Base-by-base conservation (phyloP, 768 basidiomycete species). In the Rhodotorula sphaerocarpa region DNA sequence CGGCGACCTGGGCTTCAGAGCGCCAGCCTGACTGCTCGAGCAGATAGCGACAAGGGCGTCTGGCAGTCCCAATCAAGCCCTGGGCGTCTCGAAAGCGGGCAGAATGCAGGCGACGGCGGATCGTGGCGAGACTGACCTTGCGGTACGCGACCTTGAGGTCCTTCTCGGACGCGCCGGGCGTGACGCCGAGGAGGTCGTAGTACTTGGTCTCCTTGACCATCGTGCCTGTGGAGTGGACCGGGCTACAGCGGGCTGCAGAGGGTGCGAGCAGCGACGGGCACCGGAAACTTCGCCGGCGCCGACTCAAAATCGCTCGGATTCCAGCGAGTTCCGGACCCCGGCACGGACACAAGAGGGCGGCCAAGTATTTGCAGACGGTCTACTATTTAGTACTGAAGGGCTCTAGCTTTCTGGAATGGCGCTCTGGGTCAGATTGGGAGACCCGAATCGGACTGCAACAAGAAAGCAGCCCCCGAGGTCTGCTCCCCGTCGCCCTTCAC, bases 121-220 rank as follows among this genome's bases (percentile, higher is more conserved):
- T 10, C 18, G 3, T 18, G 5, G 30, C 30, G 23, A 23, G 21
- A 65, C 75, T 33, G 66, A 90, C 71, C 89, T 90, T 91, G 71
- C 89, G 86, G 79, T 92, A 93, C 34, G 90, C 90, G 75, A 92
- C 92, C 81, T 92, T 93, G 73, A 93, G 82, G 57, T 92, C 90
- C 50, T 79, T 73, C 63, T 93, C 91, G 45, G 84, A 85, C 39
- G 87, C 89, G 70, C 80, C 80, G 53, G 87, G 83, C 16, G 82
- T 68, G 34, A 88, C 90, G 69, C 92, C 91, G 52, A 97, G 83
- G 64, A 95, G 82, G 77, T 95, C 90, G 78, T 96, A 66, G 53
- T 56, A 54, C 39, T 53, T 54, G 43, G 70, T 73, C 43, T 75
- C 73, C 39, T 59, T 68, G 47, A 72, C 73, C 74, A 74, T 75